A percentile compares a stretch with the other conserved stretches of the same genome.
Conservation (phyloP, 129 eudicot genomes). For the Flaveria ramosissima region DNA sequence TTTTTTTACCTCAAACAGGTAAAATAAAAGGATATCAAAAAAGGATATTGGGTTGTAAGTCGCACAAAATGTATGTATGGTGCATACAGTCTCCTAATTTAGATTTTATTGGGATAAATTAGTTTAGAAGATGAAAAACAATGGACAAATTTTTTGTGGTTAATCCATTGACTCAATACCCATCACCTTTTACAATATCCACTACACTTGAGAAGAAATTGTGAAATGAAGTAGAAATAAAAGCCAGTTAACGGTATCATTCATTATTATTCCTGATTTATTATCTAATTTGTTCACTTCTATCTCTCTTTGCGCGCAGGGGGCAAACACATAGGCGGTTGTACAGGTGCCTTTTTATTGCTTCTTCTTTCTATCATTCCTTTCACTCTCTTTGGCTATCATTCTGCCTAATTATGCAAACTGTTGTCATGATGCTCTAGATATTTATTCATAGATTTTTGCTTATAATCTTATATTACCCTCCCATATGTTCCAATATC, state of each 20-base stretch:
- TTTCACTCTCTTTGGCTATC: neutral
- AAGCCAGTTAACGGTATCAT: neutral
- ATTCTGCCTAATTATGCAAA: neutral
- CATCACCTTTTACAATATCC: constrained; percentile 4
- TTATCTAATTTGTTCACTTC: neutral
- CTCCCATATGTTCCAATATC: too few species aligned
- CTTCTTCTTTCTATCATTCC: neutral
- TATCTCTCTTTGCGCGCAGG: constrained; percentile 49
- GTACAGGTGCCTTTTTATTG: constrained; percentile 61
- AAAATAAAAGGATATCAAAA: neutral
- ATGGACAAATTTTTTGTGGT: too few species aligned
- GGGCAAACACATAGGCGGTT: constrained; percentile 92
- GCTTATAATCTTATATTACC: too few species aligned
- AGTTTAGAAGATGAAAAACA: too few species aligned
- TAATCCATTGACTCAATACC: too few species aligned
- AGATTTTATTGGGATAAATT: too few species aligned
- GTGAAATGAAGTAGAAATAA: neutral
- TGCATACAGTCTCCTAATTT: neutral
- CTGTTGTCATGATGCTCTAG: too few species aligned
- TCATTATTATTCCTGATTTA: neutral
- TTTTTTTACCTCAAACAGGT: neutral
- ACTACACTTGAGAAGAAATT: neutral
- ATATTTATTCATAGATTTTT: neutral
- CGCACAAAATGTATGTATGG: neutral
- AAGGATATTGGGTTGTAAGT: neutral